A percentile compares a stretch with the other conserved stretches of the same genome.
Conservation (phyloP, 139 green algal genomes). For the Tetraselmis striata region DNA sequence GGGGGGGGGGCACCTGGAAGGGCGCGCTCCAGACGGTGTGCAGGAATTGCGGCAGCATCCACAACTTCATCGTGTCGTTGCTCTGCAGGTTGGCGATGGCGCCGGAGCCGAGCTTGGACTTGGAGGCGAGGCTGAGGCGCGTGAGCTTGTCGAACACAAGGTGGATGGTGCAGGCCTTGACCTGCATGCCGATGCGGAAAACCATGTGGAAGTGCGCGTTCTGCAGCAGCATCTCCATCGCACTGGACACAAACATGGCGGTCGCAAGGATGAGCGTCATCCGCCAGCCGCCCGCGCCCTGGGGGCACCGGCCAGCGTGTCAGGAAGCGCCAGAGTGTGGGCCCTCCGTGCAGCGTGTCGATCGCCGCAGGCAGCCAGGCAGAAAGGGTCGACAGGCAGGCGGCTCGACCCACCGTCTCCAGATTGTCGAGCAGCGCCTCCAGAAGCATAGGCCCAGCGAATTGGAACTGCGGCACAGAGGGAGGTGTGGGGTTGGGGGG, state of each 20-base stretch:
- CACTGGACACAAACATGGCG: background rate
- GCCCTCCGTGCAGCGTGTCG: no score
- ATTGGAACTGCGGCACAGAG: background rate
- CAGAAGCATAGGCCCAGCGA: background rate
- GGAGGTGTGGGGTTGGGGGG: background rate
- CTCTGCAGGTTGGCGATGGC: slow-evolving; percentile 9
- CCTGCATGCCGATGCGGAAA: slow-evolving; percentile 13
- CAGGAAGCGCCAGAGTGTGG: no score
- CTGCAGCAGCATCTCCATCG: slow-evolving; percentile 5
- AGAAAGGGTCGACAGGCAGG: background rate
- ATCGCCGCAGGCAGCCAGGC: no score
- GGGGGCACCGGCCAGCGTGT: no score
- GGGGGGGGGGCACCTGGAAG: slow-evolving; percentile 9
- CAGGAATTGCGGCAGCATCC: slow-evolving; percentile 9
- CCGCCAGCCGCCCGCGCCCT: background rate
- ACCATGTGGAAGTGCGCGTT: slow-evolving; percentile 21
- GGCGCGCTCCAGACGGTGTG: slow-evolving; percentile 14
- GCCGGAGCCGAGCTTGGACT: slow-evolving; percentile 1
- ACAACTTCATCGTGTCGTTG: slow-evolving; percentile 13
- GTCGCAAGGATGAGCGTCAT: slow-evolving; percentile 1
- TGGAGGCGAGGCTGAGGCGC: slow-evolving; percentile 6
- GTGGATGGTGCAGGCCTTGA: slow-evolving; percentile 7
- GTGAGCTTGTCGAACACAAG: slow-evolving; percentile 7
- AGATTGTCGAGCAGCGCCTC: background rate
- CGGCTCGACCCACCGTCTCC: background rate